A percentile compares a stretch with the other conserved stretches of the same genome.
phyloP scores from a whole-genome alignment of 257 asterid species.

The Jasminum sambac region DNA sequence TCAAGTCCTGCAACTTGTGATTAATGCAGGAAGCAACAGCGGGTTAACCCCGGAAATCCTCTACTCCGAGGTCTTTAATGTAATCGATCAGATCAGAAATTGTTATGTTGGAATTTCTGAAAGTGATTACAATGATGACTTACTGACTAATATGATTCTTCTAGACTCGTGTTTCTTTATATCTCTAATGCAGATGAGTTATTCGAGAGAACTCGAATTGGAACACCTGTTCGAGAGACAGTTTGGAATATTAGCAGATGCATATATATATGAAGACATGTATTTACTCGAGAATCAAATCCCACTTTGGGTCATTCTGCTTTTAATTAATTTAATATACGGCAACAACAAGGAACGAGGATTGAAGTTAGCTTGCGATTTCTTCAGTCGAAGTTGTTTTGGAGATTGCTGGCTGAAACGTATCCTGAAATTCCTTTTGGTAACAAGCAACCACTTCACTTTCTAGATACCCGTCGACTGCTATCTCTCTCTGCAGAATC shows the following conservation, averaged over 20 bases:
- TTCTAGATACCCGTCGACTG: constrained; percentile 5
- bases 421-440: no score
- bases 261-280: constrained; percentile 13
- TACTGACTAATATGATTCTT: constrained; percentile 12
- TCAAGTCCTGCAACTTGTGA: neutral
- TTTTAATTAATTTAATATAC: neutral
- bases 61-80: neutral
- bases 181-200: neutral
- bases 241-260: no score
- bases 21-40: no score
- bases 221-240: no score
- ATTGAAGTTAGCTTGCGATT: neutral
- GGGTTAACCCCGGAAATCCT: no score
- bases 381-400: neutral
- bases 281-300: constrained; percentile 39
- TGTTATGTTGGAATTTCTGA: neutral
- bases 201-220: fast-evolving
- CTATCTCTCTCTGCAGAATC: no score
- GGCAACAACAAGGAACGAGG: no score
- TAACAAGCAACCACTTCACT: constrained; percentile 23
- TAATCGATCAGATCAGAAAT: no score
- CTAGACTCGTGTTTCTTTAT: constrained; percentile 9
- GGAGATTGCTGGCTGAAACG: neutral
- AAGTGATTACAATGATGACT: neutral
- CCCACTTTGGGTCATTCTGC: no score